Percentiles rank a stretch among this genome's conserved stretches.
These are phyloP conservation scores for Alternaria tenuissima DNA, from an alignment of 2,329 filamentous ascomycete species.

Conservation along the genomic window DNA sequence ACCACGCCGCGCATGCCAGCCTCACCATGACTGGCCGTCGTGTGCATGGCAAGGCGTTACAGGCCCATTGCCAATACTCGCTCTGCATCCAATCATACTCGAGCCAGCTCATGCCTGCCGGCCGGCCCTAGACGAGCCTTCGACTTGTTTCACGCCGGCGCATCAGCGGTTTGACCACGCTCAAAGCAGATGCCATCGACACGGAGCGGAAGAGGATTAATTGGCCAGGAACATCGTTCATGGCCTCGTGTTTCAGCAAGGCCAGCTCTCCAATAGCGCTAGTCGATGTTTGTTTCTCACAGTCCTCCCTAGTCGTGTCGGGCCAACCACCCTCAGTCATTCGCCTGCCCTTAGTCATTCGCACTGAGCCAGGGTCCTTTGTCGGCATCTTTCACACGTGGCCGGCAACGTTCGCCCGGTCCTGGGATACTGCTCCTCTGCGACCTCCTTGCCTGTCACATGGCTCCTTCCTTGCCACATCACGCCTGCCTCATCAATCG, in stretches of 20 bases:
- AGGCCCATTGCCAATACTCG: conserved; percentile 42
- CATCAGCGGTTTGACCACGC: conserved; percentile 41
- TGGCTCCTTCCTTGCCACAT: background rate
- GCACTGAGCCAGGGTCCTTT: background rate
- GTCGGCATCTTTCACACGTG: conserved; percentile 22
- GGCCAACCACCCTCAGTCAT: background rate
- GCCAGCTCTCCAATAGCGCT: conserved; percentile 5
- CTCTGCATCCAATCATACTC: conserved; percentile 32
- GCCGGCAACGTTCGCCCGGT: conserved; percentile 13
- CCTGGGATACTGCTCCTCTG: background rate
- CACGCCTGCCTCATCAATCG: background rate
- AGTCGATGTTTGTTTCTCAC: conserved; percentile 7
- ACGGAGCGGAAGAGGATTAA: conserved; percentile 10
- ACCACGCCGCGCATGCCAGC: conserved; percentile 13
- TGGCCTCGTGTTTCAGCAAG: conserved; percentile 29
- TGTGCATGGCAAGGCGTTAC: conserved; percentile 25
- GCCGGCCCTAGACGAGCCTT: conserved; percentile 25
- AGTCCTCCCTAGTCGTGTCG: background rate
- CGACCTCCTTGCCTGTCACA: conserved; percentile 1
- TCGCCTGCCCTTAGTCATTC: background rate
- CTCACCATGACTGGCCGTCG: background rate
- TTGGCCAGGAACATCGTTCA: conserved; percentile 27
- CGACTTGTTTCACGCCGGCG: conserved; percentile 41
- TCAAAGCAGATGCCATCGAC: conserved; percentile 28
- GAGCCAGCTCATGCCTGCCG: conserved; percentile 24